Evolutionary conservation across 192 early-diverging fungal genomes (phyloP), one percentile per base, ranked within the genome.

Genomic region (Diversispora eburnea): DNA sequence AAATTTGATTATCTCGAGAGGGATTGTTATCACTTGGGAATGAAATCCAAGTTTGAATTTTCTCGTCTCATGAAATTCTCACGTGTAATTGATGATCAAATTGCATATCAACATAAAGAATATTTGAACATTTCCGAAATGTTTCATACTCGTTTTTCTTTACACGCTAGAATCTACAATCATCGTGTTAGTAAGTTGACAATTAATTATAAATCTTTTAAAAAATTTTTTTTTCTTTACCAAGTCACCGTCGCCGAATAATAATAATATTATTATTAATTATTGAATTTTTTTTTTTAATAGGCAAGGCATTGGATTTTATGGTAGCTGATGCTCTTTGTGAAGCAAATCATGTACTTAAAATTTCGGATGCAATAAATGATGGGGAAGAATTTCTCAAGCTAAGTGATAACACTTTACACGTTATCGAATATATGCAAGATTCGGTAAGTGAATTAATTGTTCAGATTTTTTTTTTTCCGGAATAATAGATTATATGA

Each of bases 281-380:
- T 45, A 3, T 5, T 46, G 4, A n/a, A 48, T 3, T 47, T 25
- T 22, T 48, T 66, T 41, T 19, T 17, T 20, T 48, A 56, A 20
- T 59, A 77, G 77, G 60, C n/a, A 89, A 88, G 72, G 90, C 89
- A 6, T 87, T 94, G 66, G 95, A 98, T 73, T 85, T 89, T 70
- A 99, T 99, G 97, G 72, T 98, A 10, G 86, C 87, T 13, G 96
- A 99, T 71, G 91, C 90, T 4, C 75, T 99, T 43, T 76, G 94
- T 20, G 81, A 84, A 7, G 97, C 97, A 17, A 88, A 98, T 79
- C 81, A 81, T 0, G 68, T 87, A 22, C 76, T 97, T 69, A 74
- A 84, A 10, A 83, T 94, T 19, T 80, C 87, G 5, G 63, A 85
- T 4, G 80, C 88, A 1, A 83, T 99, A 41, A 73, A 86, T 45